phyloP scores from a whole-genome alignment of 192 early-diverging fungal species.

The Coemansia umbellata region DNA sequence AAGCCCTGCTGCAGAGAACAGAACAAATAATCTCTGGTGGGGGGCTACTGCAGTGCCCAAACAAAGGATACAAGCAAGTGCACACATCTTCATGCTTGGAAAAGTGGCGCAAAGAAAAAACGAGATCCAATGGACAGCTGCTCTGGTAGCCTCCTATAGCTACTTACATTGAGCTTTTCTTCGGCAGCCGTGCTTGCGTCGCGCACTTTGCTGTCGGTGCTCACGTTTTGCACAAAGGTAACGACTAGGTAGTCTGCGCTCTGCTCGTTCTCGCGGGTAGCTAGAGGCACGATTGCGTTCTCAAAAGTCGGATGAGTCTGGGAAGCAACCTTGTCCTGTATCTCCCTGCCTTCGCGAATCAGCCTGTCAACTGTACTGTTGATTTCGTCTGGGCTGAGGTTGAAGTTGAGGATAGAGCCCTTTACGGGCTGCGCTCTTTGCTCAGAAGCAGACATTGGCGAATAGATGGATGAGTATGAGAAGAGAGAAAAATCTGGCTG shows the following conservation, averaged over 20 bases:
- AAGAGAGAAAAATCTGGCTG: background rate
- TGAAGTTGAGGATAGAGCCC: constrained; percentile 47
- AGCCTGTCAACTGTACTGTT: constrained; percentile 8
- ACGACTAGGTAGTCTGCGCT: constrained; percentile 26
- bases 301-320: constrained; percentile 45
- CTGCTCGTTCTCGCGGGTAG: constrained; percentile 34
- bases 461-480: background rate
- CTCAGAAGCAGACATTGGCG: background rate
- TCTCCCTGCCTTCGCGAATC: constrained; percentile 33
- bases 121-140: too few species aligned
- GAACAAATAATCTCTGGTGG: too few species aligned
- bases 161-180: constrained; percentile 53
- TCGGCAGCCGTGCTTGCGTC: constrained; percentile 65
- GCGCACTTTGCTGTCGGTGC: constrained; percentile 58
- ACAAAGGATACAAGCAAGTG: too few species aligned
- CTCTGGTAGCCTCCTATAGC: too few species aligned
- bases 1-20: too few species aligned
- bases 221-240: constrained; percentile 46
- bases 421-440: constrained; percentile 4
- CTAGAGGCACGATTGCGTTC: constrained; percentile 44
- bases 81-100: too few species aligned
- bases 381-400: constrained; percentile 33
- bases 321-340: constrained; percentile 40
- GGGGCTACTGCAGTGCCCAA: too few species aligned
- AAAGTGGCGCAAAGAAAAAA: constrained; percentile 1